Conservation (phyloP, 2,329 filamentous ascomycete species). For the Pseudomassariella vexata region DNA sequence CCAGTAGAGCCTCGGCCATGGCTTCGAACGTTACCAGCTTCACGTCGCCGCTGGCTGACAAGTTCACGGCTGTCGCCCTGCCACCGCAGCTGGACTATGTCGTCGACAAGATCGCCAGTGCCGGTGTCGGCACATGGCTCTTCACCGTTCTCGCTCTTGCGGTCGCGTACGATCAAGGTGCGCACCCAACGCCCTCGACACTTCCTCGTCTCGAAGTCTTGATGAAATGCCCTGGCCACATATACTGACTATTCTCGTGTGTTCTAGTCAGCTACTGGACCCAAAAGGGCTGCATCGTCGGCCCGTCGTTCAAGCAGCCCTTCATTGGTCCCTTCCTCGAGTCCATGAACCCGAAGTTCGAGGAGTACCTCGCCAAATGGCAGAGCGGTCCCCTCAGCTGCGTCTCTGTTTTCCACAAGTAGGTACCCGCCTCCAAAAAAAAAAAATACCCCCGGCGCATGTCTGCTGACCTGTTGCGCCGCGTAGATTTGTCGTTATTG, state of each 20-base stretch:
- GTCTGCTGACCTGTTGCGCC: slow-evolving; percentile 1
- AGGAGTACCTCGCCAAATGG: slow-evolving; percentile 91
- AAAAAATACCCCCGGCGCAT: neutral
- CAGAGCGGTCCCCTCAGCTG: slow-evolving; percentile 85
- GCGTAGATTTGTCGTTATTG: slow-evolving; percentile 91
- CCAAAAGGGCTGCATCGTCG: slow-evolving; percentile 70
- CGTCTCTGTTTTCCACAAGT: slow-evolving; percentile 99
- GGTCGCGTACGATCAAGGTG: slow-evolving; percentile 87
- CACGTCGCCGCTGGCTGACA: slow-evolving; percentile 62
- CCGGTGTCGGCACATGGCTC: slow-evolving; percentile 56
- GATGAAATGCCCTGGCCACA: too few relatives aligned
- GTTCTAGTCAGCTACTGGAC: slow-evolving; percentile 65
- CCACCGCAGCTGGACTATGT: slow-evolving; percentile 50
- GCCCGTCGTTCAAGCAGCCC: slow-evolving; percentile 69
- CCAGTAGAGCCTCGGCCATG: slow-evolving; percentile 31
- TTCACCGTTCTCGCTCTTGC: slow-evolving; percentile 65
- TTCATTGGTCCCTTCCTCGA: slow-evolving; percentile 95
- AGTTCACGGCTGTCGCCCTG: slow-evolving; percentile 40
- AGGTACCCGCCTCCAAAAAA: slow-evolving; percentile 28
- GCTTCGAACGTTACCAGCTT: slow-evolving; percentile 59
- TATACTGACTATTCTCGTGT: slow-evolving; percentile 10
- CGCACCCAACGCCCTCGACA: too few relatives aligned
- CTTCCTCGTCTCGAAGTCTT: too few relatives aligned
- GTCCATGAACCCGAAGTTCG: slow-evolving; percentile 86
- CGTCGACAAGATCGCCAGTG: slow-evolving; percentile 50